phyloP scores from a whole-genome alignment of 1,139 yeast species.

The Magnusiomyces fungicola region DNA sequence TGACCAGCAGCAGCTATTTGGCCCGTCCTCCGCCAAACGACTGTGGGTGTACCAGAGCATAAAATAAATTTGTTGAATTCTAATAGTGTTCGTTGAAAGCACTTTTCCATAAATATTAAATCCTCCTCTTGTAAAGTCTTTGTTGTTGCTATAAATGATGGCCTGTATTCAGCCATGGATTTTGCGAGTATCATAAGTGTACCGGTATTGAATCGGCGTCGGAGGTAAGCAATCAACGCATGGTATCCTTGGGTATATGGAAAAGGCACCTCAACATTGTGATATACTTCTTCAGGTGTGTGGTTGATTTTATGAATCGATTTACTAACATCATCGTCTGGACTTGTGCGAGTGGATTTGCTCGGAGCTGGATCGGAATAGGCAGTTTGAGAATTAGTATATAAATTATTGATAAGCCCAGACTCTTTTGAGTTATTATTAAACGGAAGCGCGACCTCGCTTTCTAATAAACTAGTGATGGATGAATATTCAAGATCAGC shows the following conservation, averaged over 20 bases:
- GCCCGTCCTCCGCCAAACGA: conserved; percentile 91
- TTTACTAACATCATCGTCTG: no score
- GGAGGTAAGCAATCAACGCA: conserved; percentile 64
- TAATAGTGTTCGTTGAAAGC: conserved; percentile 80
- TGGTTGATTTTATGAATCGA: background rate
- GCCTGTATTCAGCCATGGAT: conserved; percentile 83
- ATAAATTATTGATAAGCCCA: no score
- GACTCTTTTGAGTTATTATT: no score
- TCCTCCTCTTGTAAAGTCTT: conserved; percentile 84
- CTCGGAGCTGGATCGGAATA: no score
- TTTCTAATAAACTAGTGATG: conserved; percentile 12
- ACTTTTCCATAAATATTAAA: conserved; percentile 88
- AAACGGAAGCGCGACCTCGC: background rate
- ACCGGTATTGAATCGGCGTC: conserved; percentile 59
- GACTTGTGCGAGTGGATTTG: no score
- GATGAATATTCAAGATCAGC: conserved; percentile 15
- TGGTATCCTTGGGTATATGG: conserved; percentile 89
- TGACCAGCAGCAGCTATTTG: conserved; percentile 93
- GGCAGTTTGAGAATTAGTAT: no score
- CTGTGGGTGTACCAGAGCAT: conserved; percentile 86
- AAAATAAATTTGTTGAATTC: conserved; percentile 80
- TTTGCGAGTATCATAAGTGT: conserved; percentile 79
- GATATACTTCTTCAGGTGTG: conserved; percentile 27
- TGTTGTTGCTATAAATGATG: conserved; percentile 88
- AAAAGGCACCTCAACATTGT: conserved; percentile 46